Base-by-base conservation (phyloP, 352 stramenopile genomes). In the Phytophthora multivora region DNA sequence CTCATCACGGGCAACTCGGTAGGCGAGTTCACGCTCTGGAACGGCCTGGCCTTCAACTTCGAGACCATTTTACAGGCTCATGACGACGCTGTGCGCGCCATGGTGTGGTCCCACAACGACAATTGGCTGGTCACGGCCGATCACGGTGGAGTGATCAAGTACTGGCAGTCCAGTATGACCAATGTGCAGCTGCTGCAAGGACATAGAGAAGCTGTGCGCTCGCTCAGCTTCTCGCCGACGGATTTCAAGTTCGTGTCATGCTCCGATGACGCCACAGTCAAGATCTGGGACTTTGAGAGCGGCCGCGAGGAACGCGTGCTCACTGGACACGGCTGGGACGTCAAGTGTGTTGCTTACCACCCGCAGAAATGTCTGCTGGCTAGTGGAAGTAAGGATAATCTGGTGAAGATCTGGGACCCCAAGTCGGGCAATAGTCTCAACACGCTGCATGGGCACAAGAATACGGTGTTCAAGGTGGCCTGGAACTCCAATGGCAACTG, bases 401-500 rank as follows among this genome's bases (percentile, higher is more conserved):
- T 98, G 30, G 91, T 99, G 35, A 99, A 99, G 83, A 88, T 99
- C 39, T 99, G 97, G 97, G 97, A 99, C 82, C 97, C 97, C 16
- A 93, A 98, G 56, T 91, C 84, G 10, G 88, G 87, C 46, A 96
- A 96, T 48, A 89, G 77, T 59, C 71, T 98, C 12, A 97, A 97
- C 56, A 99, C 96, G 21, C 80, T 99, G 28, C 98, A 98, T 70
- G 96, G 96, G 18, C 96, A 99, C 83, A 98, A 98, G 76, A 98
- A 98, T 75, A 98, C 96, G 30, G 96, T 99, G 30, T 98, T 98
- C 30, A 98, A 98, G 55, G 89, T 99, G 23, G 80, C 90, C 30
- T 99, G 97, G 97, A 99, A 99, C 75, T 80, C 93, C 21, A 99
- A 99, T 70, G 96, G 96, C 23, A 99, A 99, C 79, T 99, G 97